Percentiles rank a stretch among this genome's conserved stretches.
Evolutionary conservation across 306 rosid genomes (phyloP).

Genomic region (Castanea crenata): DNA sequence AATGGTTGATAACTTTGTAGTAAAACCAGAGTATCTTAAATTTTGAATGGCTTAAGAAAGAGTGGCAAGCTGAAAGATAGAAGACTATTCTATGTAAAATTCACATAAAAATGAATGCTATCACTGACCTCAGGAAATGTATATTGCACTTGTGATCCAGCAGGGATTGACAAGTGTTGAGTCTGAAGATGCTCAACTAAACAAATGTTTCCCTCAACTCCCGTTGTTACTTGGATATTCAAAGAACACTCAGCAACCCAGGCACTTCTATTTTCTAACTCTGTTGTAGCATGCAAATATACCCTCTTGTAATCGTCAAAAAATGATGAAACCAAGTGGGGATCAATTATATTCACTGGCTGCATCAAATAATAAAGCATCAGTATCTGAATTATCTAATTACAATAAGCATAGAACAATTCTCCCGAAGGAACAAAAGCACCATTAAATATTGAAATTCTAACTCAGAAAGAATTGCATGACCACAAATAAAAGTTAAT

Average conservation of each 20-base stretch:
- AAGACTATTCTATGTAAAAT: not conserved
- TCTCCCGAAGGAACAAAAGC: slow-evolving; percentile 19
- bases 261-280: slow-evolving; percentile 75
- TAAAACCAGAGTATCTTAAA: not conserved
- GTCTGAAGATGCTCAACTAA: slow-evolving; percentile 78
- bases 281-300: slow-evolving; percentile 71
- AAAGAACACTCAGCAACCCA: slow-evolving; percentile 75
- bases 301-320: slow-evolving; percentile 73
- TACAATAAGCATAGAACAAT: slow-evolving; percentile 25
- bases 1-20: not conserved
- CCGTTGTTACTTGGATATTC: slow-evolving; percentile 71
- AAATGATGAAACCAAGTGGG: slow-evolving; percentile 89
- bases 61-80: not conserved
- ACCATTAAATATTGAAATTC: slow-evolving; percentile 17
- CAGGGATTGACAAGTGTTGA: slow-evolving; percentile 58
- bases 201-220: slow-evolving; percentile 61
- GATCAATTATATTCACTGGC: slow-evolving; percentile 91
- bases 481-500: not conserved
- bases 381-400: not conserved
- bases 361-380: slow-evolving; percentile 42
- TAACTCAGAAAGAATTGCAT: slow-evolving; percentile 12
- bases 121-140: slow-evolving; percentile 79
- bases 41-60: not conserved
- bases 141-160: slow-evolving; percentile 58
- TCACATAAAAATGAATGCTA: not conserved